Conservation (phyloP, 331 rosid species). For the Prunus yedoensis region DNA sequence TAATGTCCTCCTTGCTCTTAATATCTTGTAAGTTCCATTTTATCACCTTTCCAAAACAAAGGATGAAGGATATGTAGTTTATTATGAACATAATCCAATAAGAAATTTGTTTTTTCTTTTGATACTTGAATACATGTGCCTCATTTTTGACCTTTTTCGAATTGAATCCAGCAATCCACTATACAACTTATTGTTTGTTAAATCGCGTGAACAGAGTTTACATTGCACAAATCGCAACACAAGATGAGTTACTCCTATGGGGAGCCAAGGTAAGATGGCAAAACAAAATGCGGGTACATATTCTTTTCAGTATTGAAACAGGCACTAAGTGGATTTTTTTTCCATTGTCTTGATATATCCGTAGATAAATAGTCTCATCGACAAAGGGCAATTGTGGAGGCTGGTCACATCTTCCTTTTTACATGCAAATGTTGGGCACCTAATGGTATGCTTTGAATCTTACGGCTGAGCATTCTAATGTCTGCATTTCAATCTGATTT, state of each 20-base stretch:
- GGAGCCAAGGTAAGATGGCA: slow-evolving; percentile 78
- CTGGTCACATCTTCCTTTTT: slow-evolving; percentile 74
- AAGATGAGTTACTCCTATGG: slow-evolving; percentile 73
- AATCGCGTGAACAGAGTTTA: slow-evolving; percentile 52
- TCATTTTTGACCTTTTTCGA: neutral
- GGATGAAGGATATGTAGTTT: neutral
- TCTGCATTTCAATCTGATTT: neutral
- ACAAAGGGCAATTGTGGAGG: slow-evolving; percentile 90
- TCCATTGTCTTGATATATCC: slow-evolving; percentile 1
- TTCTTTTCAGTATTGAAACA: neutral
- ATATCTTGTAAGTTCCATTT: slow-evolving; percentile 64
- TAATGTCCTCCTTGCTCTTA: slow-evolving; percentile 71
- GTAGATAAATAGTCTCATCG: slow-evolving; percentile 71
- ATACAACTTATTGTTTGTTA: slow-evolving; percentile 13
- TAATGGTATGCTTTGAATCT: slow-evolving; percentile 58
- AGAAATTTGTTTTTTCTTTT: neutral
- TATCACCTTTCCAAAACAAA: slow-evolving; percentile 7
- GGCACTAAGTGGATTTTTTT: slow-evolving; percentile 13
- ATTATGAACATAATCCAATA: slow-evolving; percentile 4
- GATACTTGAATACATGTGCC: neutral
- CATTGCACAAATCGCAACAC: slow-evolving; percentile 66
- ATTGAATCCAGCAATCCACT: neutral
- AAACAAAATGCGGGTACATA: slow-evolving; percentile 11
- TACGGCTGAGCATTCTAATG: slow-evolving; percentile 2
- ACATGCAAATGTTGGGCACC: slow-evolving; percentile 88